Conservation (phyloP, 2,329 filamentous ascomycete species). For the Mariannaea sp. region DNA sequence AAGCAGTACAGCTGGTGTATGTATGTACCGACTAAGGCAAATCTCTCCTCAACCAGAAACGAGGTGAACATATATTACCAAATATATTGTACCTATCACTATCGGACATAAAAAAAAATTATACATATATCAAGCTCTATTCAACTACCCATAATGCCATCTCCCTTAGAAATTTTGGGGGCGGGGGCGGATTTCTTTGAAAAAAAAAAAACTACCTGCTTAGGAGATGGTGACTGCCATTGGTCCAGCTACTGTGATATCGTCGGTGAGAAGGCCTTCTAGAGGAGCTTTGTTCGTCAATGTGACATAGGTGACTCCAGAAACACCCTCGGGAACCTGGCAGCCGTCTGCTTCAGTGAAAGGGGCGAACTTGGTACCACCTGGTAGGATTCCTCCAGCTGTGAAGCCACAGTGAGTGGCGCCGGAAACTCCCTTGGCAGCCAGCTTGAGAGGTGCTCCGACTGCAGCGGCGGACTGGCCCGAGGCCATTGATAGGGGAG, state of each 20-base stretch:
- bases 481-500: constrained; percentile 54
- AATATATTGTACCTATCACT: not conserved
- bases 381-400: constrained; percentile 59
- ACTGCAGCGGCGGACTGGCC: constrained; percentile 48
- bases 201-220: too few species aligned
- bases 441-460: constrained; percentile 44
- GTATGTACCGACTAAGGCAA: constrained; percentile 8
- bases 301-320: constrained; percentile 70
- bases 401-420: constrained; percentile 71
- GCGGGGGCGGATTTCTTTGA: too few species aligned
- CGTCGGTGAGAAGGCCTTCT: constrained; percentile 60
- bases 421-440: constrained; percentile 54
- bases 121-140: too few species aligned
- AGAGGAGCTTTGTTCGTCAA: constrained; percentile 60
- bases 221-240: constrained; percentile 61
- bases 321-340: constrained; percentile 63
- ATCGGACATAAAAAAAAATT: not conserved
- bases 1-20: constrained; percentile 12
- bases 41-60: constrained; percentile 5
- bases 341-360: constrained; percentile 61
- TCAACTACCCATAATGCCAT: too few species aligned
- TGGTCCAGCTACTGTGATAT: constrained; percentile 68
- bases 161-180: too few species aligned
- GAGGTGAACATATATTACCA: not conserved
- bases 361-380: constrained; percentile 63